These are phyloP conservation scores for Chytriomyces confervae DNA, from an alignment of 192 early-diverging fungal genomes.

Conservation along the genomic window DNA sequence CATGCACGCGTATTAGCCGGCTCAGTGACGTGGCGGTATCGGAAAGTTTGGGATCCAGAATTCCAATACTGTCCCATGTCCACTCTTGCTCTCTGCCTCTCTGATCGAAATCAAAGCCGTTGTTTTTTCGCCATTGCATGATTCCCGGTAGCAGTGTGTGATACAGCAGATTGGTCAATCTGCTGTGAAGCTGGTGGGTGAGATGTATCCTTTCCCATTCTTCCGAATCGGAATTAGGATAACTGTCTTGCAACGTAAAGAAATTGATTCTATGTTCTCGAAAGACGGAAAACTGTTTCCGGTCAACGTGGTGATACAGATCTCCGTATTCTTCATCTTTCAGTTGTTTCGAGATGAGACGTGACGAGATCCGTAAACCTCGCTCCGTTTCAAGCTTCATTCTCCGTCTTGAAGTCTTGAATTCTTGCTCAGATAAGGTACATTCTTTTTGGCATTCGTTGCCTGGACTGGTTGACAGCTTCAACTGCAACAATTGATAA, in stretches of 20 bases:
- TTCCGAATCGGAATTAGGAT: neutral
- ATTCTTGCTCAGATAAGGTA: too few species aligned
- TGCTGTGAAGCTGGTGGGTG: neutral
- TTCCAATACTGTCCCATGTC: neutral
- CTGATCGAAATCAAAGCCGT: neutral
- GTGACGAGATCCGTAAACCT: too few species aligned
- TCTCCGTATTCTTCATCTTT: too few species aligned
- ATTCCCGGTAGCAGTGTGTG: neutral
- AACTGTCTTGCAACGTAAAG: neutral
- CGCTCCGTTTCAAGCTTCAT: too few species aligned
- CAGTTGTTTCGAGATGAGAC: too few species aligned
- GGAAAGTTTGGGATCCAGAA: neutral
- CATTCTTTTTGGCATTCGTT: neutral
- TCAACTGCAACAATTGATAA: neutral
- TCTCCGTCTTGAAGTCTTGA: too few species aligned
- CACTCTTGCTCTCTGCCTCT: neutral
- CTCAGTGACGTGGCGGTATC: neutral
- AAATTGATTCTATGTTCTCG: too few species aligned
- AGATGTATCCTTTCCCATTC: neutral
- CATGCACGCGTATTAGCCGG: neutral
- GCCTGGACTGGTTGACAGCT: neutral
- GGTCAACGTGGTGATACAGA: too few species aligned
- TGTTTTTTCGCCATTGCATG: neutral
- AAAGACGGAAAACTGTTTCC: too few species aligned
- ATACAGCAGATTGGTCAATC: neutral